Base-by-base conservation (phyloP, 2,329 filamentous ascomycete species). In the Periconia sp. region DNA sequence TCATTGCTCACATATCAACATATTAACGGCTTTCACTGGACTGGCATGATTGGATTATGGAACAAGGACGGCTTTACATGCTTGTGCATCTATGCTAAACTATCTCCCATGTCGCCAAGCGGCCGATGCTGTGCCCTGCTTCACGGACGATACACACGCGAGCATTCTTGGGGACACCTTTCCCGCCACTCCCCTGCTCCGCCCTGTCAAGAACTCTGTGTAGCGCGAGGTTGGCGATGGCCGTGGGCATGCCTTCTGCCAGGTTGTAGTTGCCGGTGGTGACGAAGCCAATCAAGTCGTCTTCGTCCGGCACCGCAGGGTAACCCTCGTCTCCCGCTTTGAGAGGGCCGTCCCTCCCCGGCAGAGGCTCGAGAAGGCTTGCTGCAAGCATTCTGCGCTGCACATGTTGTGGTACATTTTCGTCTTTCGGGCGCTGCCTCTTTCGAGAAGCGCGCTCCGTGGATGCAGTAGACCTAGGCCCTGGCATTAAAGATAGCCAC, bases 221-320 rank as follows among this genome's bases (percentile, higher is more conserved):
- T 1, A 86, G 73, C 11, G 83, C 74, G 18, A 97, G 63, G 36
- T 81, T 86, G 0, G 88, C 94, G 46, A 97, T 78, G 0, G 85
- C 92, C 12, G 84, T 84, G 1, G 87, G 88, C 53, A 79, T 81
- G 0, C 92, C 94, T 52, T 87, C 83, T 2, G 83, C 81, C 2
- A 97, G 79, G 59, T 87, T 91, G 66, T 87, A 96, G 36, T 88
- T 86, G 0, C 92, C 94, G 1, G 87, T 87, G 2, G 91, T 96
- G 17, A 96, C 85, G 65, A 95, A 99, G 0, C 94, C 94, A 36
- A 97, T 82, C 10, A 97, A 76, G 65, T 96, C 88, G 16, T 81
- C 77, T 49, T 84, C 84, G 8, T 78, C 77, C 0, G 92, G 92
- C n/a, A 91, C 83, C 0, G 84, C 63, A 1, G 86, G 86, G 54